Evolutionary conservation across 2,329 filamentous ascomycete species (phyloP).

Genomic region (Parascedosporium putredinis): DNA sequence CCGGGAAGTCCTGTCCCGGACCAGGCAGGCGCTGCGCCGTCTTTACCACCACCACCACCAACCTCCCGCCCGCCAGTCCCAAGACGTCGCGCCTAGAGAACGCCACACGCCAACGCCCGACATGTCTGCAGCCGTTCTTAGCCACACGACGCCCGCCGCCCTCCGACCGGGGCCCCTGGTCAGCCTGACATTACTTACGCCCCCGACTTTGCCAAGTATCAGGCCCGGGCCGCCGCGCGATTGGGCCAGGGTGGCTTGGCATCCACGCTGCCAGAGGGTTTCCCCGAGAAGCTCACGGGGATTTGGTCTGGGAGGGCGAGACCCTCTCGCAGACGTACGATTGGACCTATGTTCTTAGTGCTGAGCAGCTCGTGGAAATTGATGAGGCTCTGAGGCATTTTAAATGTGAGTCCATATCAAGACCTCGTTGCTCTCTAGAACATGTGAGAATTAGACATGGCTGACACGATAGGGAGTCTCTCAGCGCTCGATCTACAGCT

Average conservation of each 20-base stretch:
- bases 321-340: constrained; percentile 5
- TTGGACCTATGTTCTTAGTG: constrained; percentile 7
- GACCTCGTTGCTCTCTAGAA: neutral
- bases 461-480: neutral
- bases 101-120: neutral
- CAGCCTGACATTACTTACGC: constrained; percentile 11
- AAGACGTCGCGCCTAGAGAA: too few relatives aligned
- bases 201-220: constrained; percentile 10
- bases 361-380: constrained; percentile 9
- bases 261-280: constrained; percentile 8
- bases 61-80: neutral
- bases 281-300: constrained; percentile 7
- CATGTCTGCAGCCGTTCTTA: neutral
- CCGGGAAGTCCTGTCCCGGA: neutral
- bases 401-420: constrained; percentile 5
- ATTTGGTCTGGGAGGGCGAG: constrained; percentile 10
- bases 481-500: constrained; percentile 25
- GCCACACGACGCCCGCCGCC: constrained; percentile 11
- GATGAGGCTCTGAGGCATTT: constrained; percentile 10
- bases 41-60: neutral
- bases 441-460: neutral
- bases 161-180: constrained; percentile 9
- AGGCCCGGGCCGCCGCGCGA: constrained; percentile 7
- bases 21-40: neutral
- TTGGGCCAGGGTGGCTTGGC: neutral